Base-by-base conservation (phyloP, 164 flowering plant genomes). In the Magnolia officinalis region DNA sequence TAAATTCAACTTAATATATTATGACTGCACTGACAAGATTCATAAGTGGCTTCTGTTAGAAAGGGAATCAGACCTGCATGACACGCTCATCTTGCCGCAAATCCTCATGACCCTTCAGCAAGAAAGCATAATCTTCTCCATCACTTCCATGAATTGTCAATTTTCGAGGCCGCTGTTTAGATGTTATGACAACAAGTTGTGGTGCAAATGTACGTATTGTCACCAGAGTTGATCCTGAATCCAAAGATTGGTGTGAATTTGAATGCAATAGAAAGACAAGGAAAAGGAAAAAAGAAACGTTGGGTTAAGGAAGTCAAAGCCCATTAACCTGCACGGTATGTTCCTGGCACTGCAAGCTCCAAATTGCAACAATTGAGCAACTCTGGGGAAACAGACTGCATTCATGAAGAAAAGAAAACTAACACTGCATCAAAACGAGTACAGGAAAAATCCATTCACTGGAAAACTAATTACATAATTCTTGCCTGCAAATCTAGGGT, bases 81-180 rank as follows among this genome's bases (percentile, higher is more conserved):
- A 94, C 99, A 82, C 99, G 97, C 79, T 96, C 99, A 87, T 96
- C 99, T 86, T 96, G 99, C 70, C 99, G 93, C 71, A 96, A 79
- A 75, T 96, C 99, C 81, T 96, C 99, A 82, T 96, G 99, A 24
- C 99, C 99, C 83, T 96, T 96, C 71, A 96, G 84, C 86, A 96
- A 86, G 84, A 96, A 96, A 75, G 98, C 90, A 85, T 92, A 84
- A 68, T 96, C 98, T 73, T 96, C 92, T 50, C 98, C 99, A 86
- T 96, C 96, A 81, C 92, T 94, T 63, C 99, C 99, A 84, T 83
- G 90, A 80, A 96, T 93, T 63, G 99, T 96, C 85, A 96, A 87
- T 72, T 96, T 96, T 7, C 99, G 88, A 6, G 99, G 99, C 52
- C 99, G 83, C 79, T 96, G 99, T 82, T 96, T 96, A 24, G 99